phyloP scores from a whole-genome alignment of 768 basidiomycete species.

The Leucocoprinus leucothites region DNA sequence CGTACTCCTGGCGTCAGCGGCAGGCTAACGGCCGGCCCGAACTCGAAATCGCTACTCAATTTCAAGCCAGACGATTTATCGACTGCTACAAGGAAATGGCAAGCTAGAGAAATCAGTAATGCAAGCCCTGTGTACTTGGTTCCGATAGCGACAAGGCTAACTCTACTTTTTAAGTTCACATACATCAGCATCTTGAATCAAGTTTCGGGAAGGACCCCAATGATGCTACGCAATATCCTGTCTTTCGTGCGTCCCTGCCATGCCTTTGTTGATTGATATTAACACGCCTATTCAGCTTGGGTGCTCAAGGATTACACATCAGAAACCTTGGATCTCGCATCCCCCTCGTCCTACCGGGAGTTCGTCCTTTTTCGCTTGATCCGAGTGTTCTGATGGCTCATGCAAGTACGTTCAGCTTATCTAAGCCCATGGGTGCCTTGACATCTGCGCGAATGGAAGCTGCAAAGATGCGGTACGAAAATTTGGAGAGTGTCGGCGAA shows the following conservation, averaged over 20 bases:
- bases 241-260: slow-evolving; percentile 63
- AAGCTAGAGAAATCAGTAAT: slow-evolving; percentile 88
- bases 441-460: slow-evolving; percentile 72
- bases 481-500: slow-evolving; percentile 77
- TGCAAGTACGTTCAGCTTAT: slow-evolving; percentile 45
- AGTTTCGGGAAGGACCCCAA: slow-evolving; percentile 87
- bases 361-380: slow-evolving; percentile 33
- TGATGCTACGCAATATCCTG: slow-evolving; percentile 93
- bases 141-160: no score
- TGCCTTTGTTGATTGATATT: neutral
- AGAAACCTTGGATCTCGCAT: slow-evolving; percentile 57
- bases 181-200: slow-evolving; percentile 90
- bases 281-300: slow-evolving; percentile 59
- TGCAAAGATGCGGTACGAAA: slow-evolving; percentile 71
- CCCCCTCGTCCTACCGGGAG: slow-evolving; percentile 69
- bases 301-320: slow-evolving; percentile 84
- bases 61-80: slow-evolving; percentile 59
- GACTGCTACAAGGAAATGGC: slow-evolving; percentile 81
- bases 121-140: slow-evolving; percentile 38
- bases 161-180: slow-evolving; percentile 77
- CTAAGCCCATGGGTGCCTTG: slow-evolving; percentile 88
- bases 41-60: slow-evolving; percentile 36
- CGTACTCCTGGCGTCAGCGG: slow-evolving; percentile 55
- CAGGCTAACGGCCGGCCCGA: slow-evolving; percentile 36
- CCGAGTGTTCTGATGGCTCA: no score